A percentile compares a stretch with the other conserved stretches of the same genome.
These are phyloP conservation scores for Nymphaea thermarum DNA, from an alignment of 164 flowering plant genomes.

Conservation along the genomic window DNA sequence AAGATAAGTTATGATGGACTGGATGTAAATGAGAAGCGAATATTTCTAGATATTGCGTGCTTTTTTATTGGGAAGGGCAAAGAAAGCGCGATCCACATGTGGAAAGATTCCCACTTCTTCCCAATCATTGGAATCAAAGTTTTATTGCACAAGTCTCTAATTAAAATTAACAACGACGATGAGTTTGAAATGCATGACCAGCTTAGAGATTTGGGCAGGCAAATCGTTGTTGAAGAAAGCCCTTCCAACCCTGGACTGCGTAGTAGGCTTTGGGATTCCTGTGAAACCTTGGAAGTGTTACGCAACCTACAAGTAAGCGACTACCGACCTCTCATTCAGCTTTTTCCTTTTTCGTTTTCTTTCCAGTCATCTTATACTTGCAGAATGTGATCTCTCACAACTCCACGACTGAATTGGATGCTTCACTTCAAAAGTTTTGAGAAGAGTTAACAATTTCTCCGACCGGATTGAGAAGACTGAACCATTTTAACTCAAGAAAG, in stretches of 20 bases:
- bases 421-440: not conserved
- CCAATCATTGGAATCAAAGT: not conserved
- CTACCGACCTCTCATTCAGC: not conserved
- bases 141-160: slow-evolving; percentile 1
- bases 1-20: slow-evolving; percentile 1
- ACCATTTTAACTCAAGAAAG: too few species aligned
- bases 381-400: too few species aligned
- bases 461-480: too few species aligned
- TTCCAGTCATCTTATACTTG: too few species aligned
- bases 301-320: not conserved
- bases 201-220: not conserved
- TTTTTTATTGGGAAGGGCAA: not conserved
- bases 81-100: not conserved
- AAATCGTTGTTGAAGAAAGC: not conserved
- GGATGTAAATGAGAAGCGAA: not conserved
- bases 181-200: slow-evolving; percentile 1
- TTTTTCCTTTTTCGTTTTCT: too few species aligned
- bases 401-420: not conserved
- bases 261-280: not conserved
- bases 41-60: not conserved
- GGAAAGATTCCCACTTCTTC: not conserved
- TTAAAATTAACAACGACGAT: not conserved
- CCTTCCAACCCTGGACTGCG: not conserved
- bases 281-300: not conserved
- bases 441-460: not conserved